Evolutionary conservation across 192 early-diverging fungal genomes (phyloP), one percentile per base, ranked within the genome.

Genomic region (Podila epicladia): DNA sequence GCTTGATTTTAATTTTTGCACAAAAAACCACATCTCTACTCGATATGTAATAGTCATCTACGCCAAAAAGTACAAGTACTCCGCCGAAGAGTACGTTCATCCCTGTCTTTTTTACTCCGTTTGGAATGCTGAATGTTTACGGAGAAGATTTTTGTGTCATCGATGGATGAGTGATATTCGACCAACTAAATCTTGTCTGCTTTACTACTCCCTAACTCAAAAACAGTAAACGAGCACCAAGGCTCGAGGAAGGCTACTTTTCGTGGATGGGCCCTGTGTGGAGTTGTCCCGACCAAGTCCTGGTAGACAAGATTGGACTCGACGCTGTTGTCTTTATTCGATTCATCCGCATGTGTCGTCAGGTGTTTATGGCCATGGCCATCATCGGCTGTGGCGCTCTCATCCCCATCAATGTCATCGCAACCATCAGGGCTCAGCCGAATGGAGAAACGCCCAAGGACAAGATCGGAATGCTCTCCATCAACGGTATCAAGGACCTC

Each of bases 261-360:
- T 78, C 89, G 9, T 94, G 93, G 92, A 82, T 89, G 58, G 66
- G 73, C 2, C 82, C 89, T 15, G 83, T 94, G 57, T 82, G 87
- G 76, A 85, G 84, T 28, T 79, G 86, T 49, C 72, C 87, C 68
- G 92, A 94, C 50, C 72, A 84, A 62, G 84, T 82, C 20, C 65
- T 94, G 37, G 77, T 93, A 29, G 87, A 89, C 13, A 91, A 88
- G 32, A 88, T 92, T 1, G 93, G 90, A 48, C 74, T 90, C n/a
- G 92, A 94, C 73, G 90, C 92, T 12, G 90, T 93, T 31, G 78
- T 93, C 50, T 91, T 93, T 66, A 83, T 94, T 64, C 85, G 89
- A 3, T 94, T 93, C 66, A 58, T 93, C 22, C 85, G 85, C 28
- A 83, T 93, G 73, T 85, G 86, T 53, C 86, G 88, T 49, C 83